Evolutionary conservation across 2,329 filamentous ascomycete genomes (phyloP).

Genomic region (Clarireedia paspali): DNA sequence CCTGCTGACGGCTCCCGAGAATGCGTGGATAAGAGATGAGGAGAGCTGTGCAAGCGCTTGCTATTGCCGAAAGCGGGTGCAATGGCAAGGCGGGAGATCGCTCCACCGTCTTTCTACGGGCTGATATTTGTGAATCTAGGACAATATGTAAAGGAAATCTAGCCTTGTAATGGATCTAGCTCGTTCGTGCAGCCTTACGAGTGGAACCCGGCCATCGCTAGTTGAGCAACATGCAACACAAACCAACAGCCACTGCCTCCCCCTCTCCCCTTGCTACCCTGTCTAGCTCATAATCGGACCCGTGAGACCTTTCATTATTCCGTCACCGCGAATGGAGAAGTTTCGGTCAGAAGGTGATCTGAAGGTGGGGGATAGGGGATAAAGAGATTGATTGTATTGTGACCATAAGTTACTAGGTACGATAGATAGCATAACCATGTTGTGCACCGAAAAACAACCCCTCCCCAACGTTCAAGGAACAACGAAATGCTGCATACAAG

Average conservation of each 20-base stretch:
- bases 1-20: neutral
- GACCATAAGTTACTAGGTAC: neutral
- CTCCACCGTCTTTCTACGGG: neutral
- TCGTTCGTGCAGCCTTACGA: slow-evolving; percentile 10
- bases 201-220: slow-evolving; percentile 7
- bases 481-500: neutral
- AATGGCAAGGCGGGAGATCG: slow-evolving; percentile 6
- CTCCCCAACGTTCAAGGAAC: neutral
- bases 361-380: neutral
- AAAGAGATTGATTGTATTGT: slow-evolving; percentile 1
- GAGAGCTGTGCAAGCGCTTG: slow-evolving; percentile 8
- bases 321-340: neutral
- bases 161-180: slow-evolving; percentile 6
- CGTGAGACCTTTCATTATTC: slow-evolving; percentile 1
- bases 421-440: neutral
- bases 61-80: slow-evolving; percentile 5
- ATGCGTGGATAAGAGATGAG: slow-evolving; percentile 3
- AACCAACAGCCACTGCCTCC: neutral
- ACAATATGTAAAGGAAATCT: neutral
- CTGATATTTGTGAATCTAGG: neutral
- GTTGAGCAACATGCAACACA: neutral
- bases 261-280: neutral
- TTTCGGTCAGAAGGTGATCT: slow-evolving; percentile 2
- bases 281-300: neutral
- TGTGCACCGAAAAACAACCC: neutral